Base-by-base conservation (phyloP, 176 grass and related monocot species). In the Hordeum vulgare region DNA sequence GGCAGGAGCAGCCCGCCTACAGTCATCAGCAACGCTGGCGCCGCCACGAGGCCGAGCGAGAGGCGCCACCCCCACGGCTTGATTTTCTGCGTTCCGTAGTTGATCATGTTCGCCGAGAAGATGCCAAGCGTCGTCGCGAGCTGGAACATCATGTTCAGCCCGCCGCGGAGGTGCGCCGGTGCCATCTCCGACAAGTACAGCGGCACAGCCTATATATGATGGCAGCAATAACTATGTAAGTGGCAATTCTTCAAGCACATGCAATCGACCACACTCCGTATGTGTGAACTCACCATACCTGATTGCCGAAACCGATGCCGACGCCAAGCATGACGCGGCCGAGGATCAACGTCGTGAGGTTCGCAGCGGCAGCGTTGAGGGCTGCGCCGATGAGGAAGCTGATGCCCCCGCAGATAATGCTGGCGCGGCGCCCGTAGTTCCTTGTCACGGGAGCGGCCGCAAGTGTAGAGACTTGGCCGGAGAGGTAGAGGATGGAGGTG, bases 401-500 rank as follows among this genome's bases (percentile, higher is more conserved):
- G 1, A 59, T 59, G 2, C 91, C 91, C 9, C 66, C 88, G 11
- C 90, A 9, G 26, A 93, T 3, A 74, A 93, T 93, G 9, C 88
- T 85, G 3, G 72, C 18, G 14, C 81, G 80, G 1, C 91, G 91
- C 0, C 91, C 88, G 40, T 60, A 75, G 6, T 27, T 44, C 9
- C 56, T 41, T 1, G 88, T 93, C 64, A 90, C 62, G n/a, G 37
- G 13, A 0, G 88, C 88, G 7, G 91, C 81, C 10, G 88, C 7
- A 61, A 93, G 69, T 10, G 85, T 83, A 6, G 91, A 72, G 49
- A 80, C 21, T 58, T 90, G 88, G 15, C 91, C 91, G 0, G 91
- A 65, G n/a, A 87, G 3, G 29, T 95, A 95, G 18, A 95, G 83
- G 1, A 90, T 92, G 4, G 93, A 95, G 5, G 93, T 92, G 87